These are phyloP conservation scores for Globisporangium spiculum DNA, from an alignment of 352 stramenopile genomes.

Conservation along the genomic window DNA sequence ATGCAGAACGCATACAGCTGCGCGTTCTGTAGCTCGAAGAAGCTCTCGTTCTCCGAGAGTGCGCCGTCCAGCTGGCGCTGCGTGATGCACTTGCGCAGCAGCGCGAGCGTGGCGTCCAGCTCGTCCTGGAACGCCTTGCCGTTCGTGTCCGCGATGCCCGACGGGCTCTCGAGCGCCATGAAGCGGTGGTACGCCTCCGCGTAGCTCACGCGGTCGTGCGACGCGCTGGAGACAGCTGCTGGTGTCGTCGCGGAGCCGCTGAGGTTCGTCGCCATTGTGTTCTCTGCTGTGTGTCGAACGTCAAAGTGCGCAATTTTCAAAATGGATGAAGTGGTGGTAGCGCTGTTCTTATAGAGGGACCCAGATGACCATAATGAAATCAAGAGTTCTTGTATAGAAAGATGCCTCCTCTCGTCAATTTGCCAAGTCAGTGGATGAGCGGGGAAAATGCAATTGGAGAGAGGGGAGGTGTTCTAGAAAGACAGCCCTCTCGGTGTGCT, in stretches of 20 bases:
- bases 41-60: conserved; percentile 68
- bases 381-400: conserved; percentile 29
- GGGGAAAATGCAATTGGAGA: neutral
- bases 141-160: conserved; percentile 38
- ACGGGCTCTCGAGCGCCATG: conserved; percentile 39
- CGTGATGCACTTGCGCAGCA: conserved; percentile 36
- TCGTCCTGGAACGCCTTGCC: conserved; percentile 45
- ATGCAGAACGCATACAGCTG: conserved; percentile 82
- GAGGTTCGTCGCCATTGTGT: conserved; percentile 11
- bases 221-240: neutral
- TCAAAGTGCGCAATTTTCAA: neutral
- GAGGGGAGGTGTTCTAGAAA: neutral
- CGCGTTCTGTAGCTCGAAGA: conserved; percentile 77
- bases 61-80: conserved; percentile 65
- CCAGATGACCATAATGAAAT: neutral
- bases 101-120: conserved; percentile 29
- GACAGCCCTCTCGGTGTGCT: no score
- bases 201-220: conserved; percentile 35
- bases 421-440: neutral
- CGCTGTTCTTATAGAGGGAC: conserved; percentile 5
- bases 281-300: neutral
- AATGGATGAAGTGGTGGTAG: neutral
- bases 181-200: conserved; percentile 39
- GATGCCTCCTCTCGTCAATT: conserved; percentile 13
- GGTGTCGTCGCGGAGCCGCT: conserved; percentile 12